A percentile compares a stretch with the other conserved stretches of the same genome.
These are phyloP conservation scores for Pulveroboletus ravenelii DNA, from an alignment of 768 basidiomycete genomes.

Conservation along the genomic window DNA sequence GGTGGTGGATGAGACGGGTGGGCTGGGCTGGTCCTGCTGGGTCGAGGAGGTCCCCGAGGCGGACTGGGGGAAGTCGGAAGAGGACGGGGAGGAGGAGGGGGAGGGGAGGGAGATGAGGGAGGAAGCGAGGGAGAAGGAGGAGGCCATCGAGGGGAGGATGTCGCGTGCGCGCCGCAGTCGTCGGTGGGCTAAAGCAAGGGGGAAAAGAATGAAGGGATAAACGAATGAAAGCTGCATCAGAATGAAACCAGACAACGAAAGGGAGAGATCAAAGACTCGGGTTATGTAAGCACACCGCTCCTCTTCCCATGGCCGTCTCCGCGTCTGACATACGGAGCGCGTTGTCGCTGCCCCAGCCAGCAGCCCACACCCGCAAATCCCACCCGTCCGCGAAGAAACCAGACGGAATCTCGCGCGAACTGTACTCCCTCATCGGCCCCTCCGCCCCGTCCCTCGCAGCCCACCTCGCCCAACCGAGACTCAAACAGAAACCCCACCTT, in stretches of 20 bases:
- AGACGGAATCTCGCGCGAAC: conserved; percentile 88
- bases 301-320: conserved; percentile 58
- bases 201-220: neutral
- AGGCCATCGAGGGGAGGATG: neutral
- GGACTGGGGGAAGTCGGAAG: neutral
- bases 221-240: neutral
- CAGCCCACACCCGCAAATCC: conserved; percentile 44
- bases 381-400: conserved; percentile 66
- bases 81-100: neutral
- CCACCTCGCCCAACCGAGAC: conserved; percentile 72
- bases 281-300: neutral
- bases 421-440: conserved; percentile 93
- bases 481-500: conserved; percentile 83
- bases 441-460: conserved; percentile 82
- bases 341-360: conserved; percentile 50
- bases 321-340: conserved; percentile 84
- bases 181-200: neutral
- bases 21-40: neutral
- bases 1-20: neutral
- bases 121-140: too few species aligned
- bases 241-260: neutral
- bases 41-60: neutral
- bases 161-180: neutral
- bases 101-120: too few species aligned
- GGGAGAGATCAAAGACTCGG: too few species aligned